Percentiles rank a stretch among this genome's conserved stretches.
These are phyloP conservation scores for Ambispora gerdemannii DNA, from an alignment of 192 early-diverging fungal species.

Conservation along the genomic window DNA sequence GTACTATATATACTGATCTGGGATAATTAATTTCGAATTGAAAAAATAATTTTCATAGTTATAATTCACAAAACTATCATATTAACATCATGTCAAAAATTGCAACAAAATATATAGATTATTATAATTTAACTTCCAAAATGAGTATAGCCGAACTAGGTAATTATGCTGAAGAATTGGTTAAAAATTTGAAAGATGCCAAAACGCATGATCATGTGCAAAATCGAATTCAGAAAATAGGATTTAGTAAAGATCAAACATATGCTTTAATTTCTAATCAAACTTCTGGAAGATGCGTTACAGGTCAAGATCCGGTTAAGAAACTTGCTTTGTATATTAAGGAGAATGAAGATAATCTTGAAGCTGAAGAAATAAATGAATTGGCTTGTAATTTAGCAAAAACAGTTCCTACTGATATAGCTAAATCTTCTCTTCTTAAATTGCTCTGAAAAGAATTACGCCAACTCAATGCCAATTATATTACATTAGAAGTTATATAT, in stretches of 20 bases:
- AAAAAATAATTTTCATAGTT: constrained; percentile 16
- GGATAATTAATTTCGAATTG: too few relatives aligned
- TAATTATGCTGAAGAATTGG: constrained; percentile 10
- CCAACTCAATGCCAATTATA: neutral
- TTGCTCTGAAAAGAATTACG: constrained; percentile 11
- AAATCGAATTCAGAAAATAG: constrained; percentile 10
- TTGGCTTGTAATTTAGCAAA: neutral
- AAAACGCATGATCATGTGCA: neutral
- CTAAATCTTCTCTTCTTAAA: neutral
- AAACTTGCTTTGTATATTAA: too few relatives aligned
- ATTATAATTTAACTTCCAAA: constrained; percentile 2
- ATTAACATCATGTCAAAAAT: constrained; percentile 3
- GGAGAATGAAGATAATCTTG: neutral
- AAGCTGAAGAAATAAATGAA: neutral
- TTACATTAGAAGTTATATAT: neutral
- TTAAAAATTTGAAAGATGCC: constrained; percentile 9
- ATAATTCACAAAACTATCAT: constrained; percentile 7
- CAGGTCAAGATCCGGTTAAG: too few relatives aligned
- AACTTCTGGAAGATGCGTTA: neutral
- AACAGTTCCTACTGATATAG: constrained; percentile 4
- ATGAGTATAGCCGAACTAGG: too few relatives aligned
- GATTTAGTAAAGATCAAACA: too few relatives aligned
- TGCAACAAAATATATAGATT: constrained; percentile 3
- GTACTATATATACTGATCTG: too few relatives aligned
- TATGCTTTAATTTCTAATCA: neutral